Evolutionary conservation across 176 grass and related monocot genomes (phyloP), one percentile per base, ranked within the genome.

Genomic region (Bonia amplexicaulis): DNA sequence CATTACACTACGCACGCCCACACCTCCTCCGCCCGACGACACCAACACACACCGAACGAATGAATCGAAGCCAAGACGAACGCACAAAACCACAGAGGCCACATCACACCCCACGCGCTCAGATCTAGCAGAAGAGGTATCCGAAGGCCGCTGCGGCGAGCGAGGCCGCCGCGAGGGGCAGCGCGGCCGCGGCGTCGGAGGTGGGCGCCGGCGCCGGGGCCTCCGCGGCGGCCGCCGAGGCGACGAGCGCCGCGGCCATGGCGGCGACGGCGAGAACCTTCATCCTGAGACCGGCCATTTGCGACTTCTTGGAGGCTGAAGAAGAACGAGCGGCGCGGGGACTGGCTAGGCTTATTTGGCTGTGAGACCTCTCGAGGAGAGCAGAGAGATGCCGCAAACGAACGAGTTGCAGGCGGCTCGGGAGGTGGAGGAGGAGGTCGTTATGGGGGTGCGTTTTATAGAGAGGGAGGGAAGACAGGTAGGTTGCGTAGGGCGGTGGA

Each of bases 121-220:
- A 6, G 13, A 4, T 13, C 84, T 89, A 92, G 84, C 83, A 89
- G 82, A 92, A 84, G 86, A 92, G 86, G 87, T 86, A 83, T 2
- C 87, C 90, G 59, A 92, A 69, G 46, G 79, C 86, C 1, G 80
- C 78, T 52, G 90, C 82, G 35, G 90, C 90, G 79, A 86, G 52
- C 1, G 87, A 92, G 9, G 90, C 87, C 25, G 87, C 83, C 0
- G 74, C 87, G 84, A 89, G 61, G 33, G 90, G 87, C 41, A 75
- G 60, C 41, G 90, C 67, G 51, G 86, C 42, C 0, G 79, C 52
- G 35, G 83, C 87, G 73, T 78, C 83, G 83, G 90, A 87, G 80
- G 51, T 0, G 12, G 89, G 89, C 51, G 89, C 89, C 23, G 89
- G 89, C 1, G 85, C 85, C 4, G 89, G 89, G 31, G 89, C 89